Evolutionary conservation across 129 eudicot species (phyloP).

Genomic region (Calendula officinalis): DNA sequence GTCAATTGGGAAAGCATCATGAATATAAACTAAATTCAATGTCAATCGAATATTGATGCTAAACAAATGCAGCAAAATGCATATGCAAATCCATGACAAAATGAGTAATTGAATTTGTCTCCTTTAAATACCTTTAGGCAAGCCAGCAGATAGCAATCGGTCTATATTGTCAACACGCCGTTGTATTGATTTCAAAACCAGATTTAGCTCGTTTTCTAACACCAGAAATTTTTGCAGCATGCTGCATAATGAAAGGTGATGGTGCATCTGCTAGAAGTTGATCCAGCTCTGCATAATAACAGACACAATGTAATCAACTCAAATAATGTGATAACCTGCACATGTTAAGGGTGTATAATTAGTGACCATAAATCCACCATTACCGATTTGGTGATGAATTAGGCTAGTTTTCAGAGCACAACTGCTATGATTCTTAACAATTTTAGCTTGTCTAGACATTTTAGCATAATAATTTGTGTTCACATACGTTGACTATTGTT

Average conservation of each 20-base stretch:
- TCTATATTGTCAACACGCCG: conserved; percentile 78
- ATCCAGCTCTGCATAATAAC: conserved; percentile 68
- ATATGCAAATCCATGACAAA: conserved; percentile 17
- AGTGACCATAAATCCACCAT: no score
- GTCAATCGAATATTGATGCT: not conserved
- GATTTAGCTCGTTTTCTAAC: conserved; percentile 78
- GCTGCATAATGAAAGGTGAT: conserved; percentile 87
- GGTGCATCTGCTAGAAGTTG: conserved; percentile 95
- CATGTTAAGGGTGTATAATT: no score
- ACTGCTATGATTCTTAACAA: not conserved
- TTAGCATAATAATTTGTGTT: no score
- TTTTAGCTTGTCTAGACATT: not conserved
- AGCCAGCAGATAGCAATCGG: conserved; percentile 61
- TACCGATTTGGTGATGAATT: no score
- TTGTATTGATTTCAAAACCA: conserved; percentile 75
- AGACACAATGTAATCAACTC: not conserved
- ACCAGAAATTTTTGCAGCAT: conserved; percentile 75
- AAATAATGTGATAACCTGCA: not conserved
- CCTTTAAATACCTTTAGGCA: conserved; percentile 49
- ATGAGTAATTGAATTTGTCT: not conserved
- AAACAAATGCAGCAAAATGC: not conserved
- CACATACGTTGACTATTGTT: no score
- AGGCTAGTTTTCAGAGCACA: conserved; percentile 1
- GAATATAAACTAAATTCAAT: not conserved
- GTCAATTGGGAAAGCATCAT: conserved; percentile 9